Percentiles rank a stretch among this genome's conserved stretches.
Conservation (phyloP, 2,329 filamentous ascomycete species). For the Xylaria sp. region DNA sequence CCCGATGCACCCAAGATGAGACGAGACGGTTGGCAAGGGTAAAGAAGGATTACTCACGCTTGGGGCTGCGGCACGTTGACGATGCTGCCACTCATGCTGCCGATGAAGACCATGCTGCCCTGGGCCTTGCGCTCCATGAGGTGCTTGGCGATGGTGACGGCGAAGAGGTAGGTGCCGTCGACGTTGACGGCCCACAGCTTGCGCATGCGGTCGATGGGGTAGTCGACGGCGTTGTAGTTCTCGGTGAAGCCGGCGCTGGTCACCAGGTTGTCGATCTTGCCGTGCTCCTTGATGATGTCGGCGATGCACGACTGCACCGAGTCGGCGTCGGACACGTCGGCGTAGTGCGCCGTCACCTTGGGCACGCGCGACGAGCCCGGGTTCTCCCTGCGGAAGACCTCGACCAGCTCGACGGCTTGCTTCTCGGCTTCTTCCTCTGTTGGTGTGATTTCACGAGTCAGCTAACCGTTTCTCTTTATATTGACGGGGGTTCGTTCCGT, state of each 20-base stretch:
- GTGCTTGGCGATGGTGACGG: constrained; percentile 84
- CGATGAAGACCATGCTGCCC: constrained; percentile 93
- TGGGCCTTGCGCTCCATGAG: constrained; percentile 81
- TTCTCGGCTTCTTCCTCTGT: constrained; percentile 83
- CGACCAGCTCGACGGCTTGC: constrained; percentile 77
- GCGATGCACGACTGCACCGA: constrained; percentile 80
- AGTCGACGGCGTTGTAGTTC: constrained; percentile 91
- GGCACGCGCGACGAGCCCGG: constrained; percentile 77
- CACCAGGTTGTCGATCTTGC: constrained; percentile 89
- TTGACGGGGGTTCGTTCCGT: not conserved
- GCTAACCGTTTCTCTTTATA: constrained; percentile 11
- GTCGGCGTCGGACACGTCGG: constrained; percentile 82
- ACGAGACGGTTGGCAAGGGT: not conserved
- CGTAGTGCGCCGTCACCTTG: constrained; percentile 88
- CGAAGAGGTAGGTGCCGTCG: constrained; percentile 89
- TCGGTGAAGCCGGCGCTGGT: constrained; percentile 97
- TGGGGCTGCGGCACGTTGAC: constrained; percentile 97
- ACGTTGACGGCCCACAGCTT: constrained; percentile 97
- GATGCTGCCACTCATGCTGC: constrained; percentile 92
- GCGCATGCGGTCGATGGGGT: constrained; percentile 89
- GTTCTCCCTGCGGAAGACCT: constrained; percentile 82
- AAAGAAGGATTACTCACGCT: constrained; percentile 59
- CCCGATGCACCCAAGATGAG: not conserved
- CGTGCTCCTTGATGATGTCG: constrained; percentile 76
- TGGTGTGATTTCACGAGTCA: constrained; percentile 31